Percentiles rank a stretch among this genome's conserved stretches.
These are phyloP conservation scores for Magnusiomyces magnusii DNA, from an alignment of 1,139 yeast species.

Conservation along the genomic window DNA sequence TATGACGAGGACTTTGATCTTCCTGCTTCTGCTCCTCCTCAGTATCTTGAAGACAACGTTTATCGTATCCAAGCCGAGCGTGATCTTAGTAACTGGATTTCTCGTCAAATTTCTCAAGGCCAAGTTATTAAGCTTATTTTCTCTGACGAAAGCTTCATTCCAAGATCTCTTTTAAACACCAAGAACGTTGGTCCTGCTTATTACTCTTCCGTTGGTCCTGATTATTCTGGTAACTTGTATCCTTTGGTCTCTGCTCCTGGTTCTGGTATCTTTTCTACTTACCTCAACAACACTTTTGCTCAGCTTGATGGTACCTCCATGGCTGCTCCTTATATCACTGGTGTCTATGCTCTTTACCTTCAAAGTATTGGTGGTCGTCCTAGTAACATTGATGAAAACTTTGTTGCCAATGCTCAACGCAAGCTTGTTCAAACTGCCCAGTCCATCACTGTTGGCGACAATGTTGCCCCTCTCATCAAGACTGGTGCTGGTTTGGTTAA, in stretches of 20 bases:
- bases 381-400: not conserved
- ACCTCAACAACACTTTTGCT: slow-evolving; percentile 10
- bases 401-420: slow-evolving; percentile 5
- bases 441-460: not conserved
- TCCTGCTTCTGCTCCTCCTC: not conserved
- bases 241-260: slow-evolving; percentile 21
- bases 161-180: not conserved
- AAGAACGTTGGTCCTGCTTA: slow-evolving; percentile 2
- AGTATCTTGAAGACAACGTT: slow-evolving; percentile 2
- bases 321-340: slow-evolving; percentile 20
- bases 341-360: slow-evolving; percentile 18
- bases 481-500: slow-evolving; percentile 30
- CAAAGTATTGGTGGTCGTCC: slow-evolving; percentile 4
- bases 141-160: not conserved
- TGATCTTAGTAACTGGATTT: slow-evolving; percentile 14
- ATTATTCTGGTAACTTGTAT: slow-evolving; percentile 18
- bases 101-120: slow-evolving; percentile 1
- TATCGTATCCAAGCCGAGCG: slow-evolving; percentile 9
- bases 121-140: slow-evolving; percentile 6
- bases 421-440: slow-evolving; percentile 14
- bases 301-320: slow-evolving; percentile 18
- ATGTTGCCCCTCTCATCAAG: slow-evolving; percentile 20
- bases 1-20: slow-evolving; percentile 1
- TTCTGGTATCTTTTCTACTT: slow-evolving; percentile 17
- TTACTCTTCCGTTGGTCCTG: slow-evolving; percentile 21